phyloP scores from a whole-genome alignment of 495 filamentous ascomycete genomes.

The Daldinia loculata region DNA sequence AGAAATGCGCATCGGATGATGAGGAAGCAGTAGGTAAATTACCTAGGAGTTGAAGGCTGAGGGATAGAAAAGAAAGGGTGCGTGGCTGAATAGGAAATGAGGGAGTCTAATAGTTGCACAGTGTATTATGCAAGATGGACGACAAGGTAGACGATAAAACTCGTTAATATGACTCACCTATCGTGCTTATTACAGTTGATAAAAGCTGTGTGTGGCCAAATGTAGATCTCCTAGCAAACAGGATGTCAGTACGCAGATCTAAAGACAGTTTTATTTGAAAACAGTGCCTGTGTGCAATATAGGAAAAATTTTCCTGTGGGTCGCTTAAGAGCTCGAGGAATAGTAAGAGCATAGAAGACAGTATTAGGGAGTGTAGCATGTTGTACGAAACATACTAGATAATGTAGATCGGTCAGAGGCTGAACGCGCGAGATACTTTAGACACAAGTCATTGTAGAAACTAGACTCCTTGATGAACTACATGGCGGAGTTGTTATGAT shows the following conservation, averaged over 20 bases:
- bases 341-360: neutral
- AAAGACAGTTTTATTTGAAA: neutral
- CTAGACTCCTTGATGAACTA: neutral
- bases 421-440: neutral
- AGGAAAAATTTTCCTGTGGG: neutral
- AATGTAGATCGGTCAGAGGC: neutral
- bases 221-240: neutral
- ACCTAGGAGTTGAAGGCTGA: neutral
- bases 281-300: neutral
- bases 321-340: neutral
- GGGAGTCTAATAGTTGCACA: neutral
- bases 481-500: neutral
- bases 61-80: neutral
- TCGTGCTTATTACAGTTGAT: neutral
- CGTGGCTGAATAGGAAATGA: neutral
- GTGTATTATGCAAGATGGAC: neutral
- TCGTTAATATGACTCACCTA: neutral
- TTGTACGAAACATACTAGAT: neutral
- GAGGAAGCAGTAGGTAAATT: neutral
- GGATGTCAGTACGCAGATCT: neutral
- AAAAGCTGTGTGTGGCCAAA: neutral
- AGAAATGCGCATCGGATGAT: neutral
- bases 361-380: neutral
- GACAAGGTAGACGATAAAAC: constrained; percentile 6
- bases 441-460: neutral